Base-by-base conservation (phyloP, 2,329 filamentous ascomycete genomes). In the Elsinoe fawcettii region DNA sequence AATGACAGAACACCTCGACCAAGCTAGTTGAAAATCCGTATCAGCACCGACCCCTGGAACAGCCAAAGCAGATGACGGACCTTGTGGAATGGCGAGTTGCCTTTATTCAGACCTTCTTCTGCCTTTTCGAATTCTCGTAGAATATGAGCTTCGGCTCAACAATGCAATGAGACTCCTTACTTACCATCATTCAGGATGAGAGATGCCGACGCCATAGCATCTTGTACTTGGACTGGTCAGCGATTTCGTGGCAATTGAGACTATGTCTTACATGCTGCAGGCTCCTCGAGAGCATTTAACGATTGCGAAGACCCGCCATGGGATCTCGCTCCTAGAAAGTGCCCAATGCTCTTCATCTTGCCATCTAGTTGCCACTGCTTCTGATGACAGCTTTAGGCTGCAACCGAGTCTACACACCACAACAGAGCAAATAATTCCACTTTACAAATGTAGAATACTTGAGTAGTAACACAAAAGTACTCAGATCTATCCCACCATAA, bases 11-110 rank as follows among this genome's bases (percentile, higher is more conserved):
- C 84, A 55, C 89, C 87, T 63, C 85, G 78, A 27, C 90, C 91
- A 32, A 97, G 79, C 75, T 87, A 77, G 58, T 63, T 61, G 39
- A 47, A 34, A 6, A 43, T 43, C 55, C 23, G 51, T 30, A 39
- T 30, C 27, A 41, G 20, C 22, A 30, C 30, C 51, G 18, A 37
- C 54, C 27, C 23, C 11, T 39, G 4, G 16, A 25, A 25, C n/a
- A 51, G 23, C 51, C 49, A 65, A 25, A 27, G 37, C 14, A n/a
- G n/a, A 3, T 20, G 16, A 22, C 68, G 58, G 66, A 84, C 81
- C 74, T 83, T 83, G 72, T 99, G 93, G 68, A 95, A 97, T n/a
- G 88, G 82, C 5, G 91, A 96, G 63, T 81, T 80, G 44, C 87
- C 85, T 63, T 85, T 80, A 53, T 80, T 80, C 34, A 96, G 77